Percentiles rank a stretch among this genome's conserved stretches.
phyloP scores from a whole-genome alignment of 345 rosid species.

The Euclidium syriacum region DNA sequence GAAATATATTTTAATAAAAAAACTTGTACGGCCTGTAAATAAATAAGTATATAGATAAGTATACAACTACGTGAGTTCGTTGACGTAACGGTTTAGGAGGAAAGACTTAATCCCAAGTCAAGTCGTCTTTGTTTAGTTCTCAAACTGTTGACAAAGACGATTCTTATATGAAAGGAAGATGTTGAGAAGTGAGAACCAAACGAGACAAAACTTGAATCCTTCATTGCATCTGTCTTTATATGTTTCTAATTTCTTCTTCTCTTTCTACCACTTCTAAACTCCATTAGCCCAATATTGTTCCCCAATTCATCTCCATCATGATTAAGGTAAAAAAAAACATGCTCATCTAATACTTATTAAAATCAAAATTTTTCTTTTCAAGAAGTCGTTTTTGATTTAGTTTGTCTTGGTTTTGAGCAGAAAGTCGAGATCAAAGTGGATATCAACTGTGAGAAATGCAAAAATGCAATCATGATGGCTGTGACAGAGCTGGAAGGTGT shows the following conservation, averaged over 20 bases:
- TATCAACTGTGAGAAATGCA: conserved; percentile 31
- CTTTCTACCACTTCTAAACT: conserved; percentile 1
- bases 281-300: neutral
- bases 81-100: neutral
- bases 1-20: no score
- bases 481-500: conserved; percentile 31
- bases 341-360: neutral
- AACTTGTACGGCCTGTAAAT: no score
- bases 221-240: conserved; percentile 14
- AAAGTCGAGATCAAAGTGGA: conserved; percentile 29
- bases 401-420: conserved; percentile 24
- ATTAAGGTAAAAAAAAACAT: conserved; percentile 20
- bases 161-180: conserved; percentile 11
- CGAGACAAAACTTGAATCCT: neutral
- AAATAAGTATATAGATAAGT: no score
- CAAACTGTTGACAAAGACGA: neutral
- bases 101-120: conserved; percentile 18
- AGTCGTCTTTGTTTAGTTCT: neutral
- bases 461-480: conserved; percentile 18
- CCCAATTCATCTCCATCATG: conserved; percentile 11
- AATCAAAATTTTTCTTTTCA: neutral
- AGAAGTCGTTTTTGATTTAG: neutral
- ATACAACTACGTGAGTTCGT: neutral
- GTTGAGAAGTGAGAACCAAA: conserved; percentile 5
- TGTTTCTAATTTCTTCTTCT: neutral